Conservation (phyloP, 129 eudicot genomes). For the Tagetes patula region DNA sequence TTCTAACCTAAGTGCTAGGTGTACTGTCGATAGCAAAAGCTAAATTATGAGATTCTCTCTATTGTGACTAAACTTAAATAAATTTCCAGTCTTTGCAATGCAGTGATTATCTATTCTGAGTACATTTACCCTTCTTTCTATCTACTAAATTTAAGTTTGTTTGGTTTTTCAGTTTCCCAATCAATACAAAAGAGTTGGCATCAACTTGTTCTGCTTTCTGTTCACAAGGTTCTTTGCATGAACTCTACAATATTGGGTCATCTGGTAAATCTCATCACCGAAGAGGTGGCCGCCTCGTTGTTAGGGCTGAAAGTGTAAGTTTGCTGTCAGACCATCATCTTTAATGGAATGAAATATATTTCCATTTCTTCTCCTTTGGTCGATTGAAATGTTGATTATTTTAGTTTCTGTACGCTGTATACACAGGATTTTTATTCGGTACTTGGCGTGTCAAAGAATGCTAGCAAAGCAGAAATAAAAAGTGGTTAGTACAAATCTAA, state of each 20-base stretch:
- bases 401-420: not conserved
- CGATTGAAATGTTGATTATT: constrained; percentile 6
- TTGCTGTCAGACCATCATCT: constrained; percentile 13
- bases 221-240: constrained; percentile 51
- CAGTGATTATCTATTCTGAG: not conserved
- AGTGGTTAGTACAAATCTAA: constrained; percentile 62
- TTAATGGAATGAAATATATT: not conserved
- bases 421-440: constrained; percentile 77
- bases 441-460: constrained; percentile 80
- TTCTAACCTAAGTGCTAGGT: not conserved
- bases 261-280: constrained; percentile 35
- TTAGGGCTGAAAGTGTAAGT: constrained; percentile 82
- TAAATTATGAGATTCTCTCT: constrained; percentile 1
- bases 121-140: constrained; percentile 3
- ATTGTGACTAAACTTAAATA: not conserved
- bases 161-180: constrained; percentile 50
- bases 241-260: constrained; percentile 41
- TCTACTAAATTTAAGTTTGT: constrained; percentile 5
- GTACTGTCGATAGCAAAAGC: not conserved
- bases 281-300: constrained; percentile 58
- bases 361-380: constrained; percentile 9
- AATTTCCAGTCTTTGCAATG: not conserved
- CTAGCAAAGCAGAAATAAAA: constrained; percentile 94
- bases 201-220: constrained; percentile 49
- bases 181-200: constrained; percentile 52